A percentile compares a stretch with the other conserved stretches of the same genome.
These are phyloP conservation scores for Debaryomyces sp. DNA, from an alignment of 1,139 yeast species.

Conservation along the genomic window DNA sequence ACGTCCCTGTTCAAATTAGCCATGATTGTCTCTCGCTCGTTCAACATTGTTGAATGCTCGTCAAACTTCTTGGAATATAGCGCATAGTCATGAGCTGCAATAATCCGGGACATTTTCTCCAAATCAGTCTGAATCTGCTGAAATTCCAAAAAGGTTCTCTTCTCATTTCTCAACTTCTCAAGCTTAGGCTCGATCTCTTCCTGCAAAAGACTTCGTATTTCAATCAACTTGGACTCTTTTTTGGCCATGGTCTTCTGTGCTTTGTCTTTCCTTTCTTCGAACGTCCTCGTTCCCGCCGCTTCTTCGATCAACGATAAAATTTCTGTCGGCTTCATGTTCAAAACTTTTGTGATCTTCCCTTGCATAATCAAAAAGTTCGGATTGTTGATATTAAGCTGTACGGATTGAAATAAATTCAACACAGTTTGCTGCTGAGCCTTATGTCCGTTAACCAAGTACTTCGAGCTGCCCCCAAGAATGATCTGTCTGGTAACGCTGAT, in stretches of 20 bases:
- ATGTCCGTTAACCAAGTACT: conserved; percentile 93
- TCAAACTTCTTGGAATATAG: conserved; percentile 43
- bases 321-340: conserved; percentile 94
- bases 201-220: conserved; percentile 67
- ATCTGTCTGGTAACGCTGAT: conserved; percentile 93
- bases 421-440: conserved; percentile 96
- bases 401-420: conserved; percentile 86
- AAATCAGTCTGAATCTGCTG: conserved; percentile 83
- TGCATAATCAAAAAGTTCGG: conserved; percentile 98
- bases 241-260: conserved; percentile 91
- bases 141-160: conserved; percentile 79
- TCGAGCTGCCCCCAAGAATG: conserved; percentile 87
- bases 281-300: conserved; percentile 97
- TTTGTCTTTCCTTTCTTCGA: conserved; percentile 89
- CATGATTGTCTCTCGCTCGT: conserved; percentile 38
- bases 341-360: conserved; percentile 94
- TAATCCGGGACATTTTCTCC: conserved; percentile 72
- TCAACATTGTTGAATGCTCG: conserved; percentile 41
- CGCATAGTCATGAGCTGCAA: conserved; percentile 76
- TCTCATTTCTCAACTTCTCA: conserved; percentile 78
- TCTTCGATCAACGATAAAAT: conserved; percentile 91
- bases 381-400: conserved; percentile 92
- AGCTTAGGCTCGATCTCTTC: conserved; percentile 95
- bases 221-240: conserved; percentile 81
- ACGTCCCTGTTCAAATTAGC: conserved; percentile 38